These are phyloP conservation scores for Dimocarpus longan DNA, from an alignment of 345 rosid genomes.

Conservation along the genomic window DNA sequence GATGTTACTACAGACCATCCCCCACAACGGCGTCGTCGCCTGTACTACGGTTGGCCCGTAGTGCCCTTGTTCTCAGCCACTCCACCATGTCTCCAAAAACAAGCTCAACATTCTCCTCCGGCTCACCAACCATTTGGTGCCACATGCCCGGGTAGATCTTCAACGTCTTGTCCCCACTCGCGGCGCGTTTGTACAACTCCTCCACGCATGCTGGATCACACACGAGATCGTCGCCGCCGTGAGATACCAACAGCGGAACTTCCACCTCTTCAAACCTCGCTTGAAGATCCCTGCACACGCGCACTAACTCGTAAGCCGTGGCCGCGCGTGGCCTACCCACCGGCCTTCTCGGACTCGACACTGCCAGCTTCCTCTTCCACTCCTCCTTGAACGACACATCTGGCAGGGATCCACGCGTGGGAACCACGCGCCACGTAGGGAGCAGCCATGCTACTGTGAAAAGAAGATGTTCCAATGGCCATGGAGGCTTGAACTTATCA, in stretches of 20 bases:
- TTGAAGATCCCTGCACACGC: slow-evolving; percentile 76
- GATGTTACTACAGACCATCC: neutral
- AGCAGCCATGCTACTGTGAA: slow-evolving; percentile 59
- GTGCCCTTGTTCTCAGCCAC: slow-evolving; percentile 69
- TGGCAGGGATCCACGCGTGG: slow-evolving; percentile 79
- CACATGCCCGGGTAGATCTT: slow-evolving; percentile 77
- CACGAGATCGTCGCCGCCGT: slow-evolving; percentile 79
- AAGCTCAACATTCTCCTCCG: slow-evolving; percentile 65
- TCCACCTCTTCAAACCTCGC: slow-evolving; percentile 80
- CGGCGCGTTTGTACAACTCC: slow-evolving; percentile 69
- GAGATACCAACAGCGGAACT: slow-evolving; percentile 71
- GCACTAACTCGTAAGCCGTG: slow-evolving; percentile 75
- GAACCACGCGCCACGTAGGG: slow-evolving; percentile 90
- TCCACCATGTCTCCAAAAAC: slow-evolving; percentile 72
- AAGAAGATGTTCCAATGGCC: slow-evolving; percentile 88
- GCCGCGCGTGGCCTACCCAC: slow-evolving; percentile 76
- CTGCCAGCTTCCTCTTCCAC: slow-evolving; percentile 77
- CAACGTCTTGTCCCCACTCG: slow-evolving; percentile 68
- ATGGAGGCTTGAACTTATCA: slow-evolving; percentile 83
- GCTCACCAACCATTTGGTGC: slow-evolving; percentile 91
- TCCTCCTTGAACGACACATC: slow-evolving; percentile 73
- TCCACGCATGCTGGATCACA: slow-evolving; percentile 76
- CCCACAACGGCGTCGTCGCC: neutral
- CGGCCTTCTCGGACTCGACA: slow-evolving; percentile 64
- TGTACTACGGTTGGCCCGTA: neutral